Percentiles rank a stretch among this genome's conserved stretches.
phyloP scores from a whole-genome alignment of 2,329 filamentous ascomycete species.

The Verticillium tricorpus region DNA sequence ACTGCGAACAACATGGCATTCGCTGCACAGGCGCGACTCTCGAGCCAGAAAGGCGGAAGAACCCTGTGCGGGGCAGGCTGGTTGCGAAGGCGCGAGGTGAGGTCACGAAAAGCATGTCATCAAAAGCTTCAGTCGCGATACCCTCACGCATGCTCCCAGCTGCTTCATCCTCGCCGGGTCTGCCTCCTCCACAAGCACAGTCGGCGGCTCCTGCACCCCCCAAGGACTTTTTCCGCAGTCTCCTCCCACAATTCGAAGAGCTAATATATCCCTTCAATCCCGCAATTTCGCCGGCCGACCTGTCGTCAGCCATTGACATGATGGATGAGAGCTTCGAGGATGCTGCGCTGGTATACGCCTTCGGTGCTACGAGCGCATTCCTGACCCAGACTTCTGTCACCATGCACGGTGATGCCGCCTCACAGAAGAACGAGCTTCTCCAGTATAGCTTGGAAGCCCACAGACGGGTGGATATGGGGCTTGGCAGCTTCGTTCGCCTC shows the following conservation, averaged over 20 bases:
- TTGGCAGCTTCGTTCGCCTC: slow-evolving; percentile 27
- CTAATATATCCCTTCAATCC: slow-evolving; percentile 33
- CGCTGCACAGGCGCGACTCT: not conserved
- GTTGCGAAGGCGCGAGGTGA: not conserved
- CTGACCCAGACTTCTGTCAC: slow-evolving; percentile 24
- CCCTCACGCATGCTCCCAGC: not conserved
- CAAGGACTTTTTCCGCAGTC: slow-evolving; percentile 25
- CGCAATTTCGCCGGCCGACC: slow-evolving; percentile 24
- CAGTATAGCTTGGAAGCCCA: slow-evolving; percentile 18
- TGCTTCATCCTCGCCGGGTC: not conserved
- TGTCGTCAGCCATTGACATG: slow-evolving; percentile 22
- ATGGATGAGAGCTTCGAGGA: slow-evolving; percentile 29
- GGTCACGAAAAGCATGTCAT: not conserved
- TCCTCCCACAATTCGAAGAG: slow-evolving; percentile 27
- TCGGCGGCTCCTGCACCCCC: slow-evolving; percentile 8
- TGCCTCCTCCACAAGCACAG: not conserved
- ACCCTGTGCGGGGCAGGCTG: not conserved
- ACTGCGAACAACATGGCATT: slow-evolving; percentile 29
- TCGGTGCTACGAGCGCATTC: slow-evolving; percentile 30
- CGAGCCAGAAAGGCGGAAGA: slow-evolving; percentile 1
- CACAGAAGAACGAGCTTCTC: slow-evolving; percentile 21
- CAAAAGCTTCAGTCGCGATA: not conserved
- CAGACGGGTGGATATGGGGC: slow-evolving; percentile 19
- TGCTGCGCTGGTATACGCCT: slow-evolving; percentile 29
- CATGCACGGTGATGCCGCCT: slow-evolving; percentile 21